These are phyloP conservation scores for Pseudocercospora musae DNA, from an alignment of 2,329 filamentous ascomycete genomes.

Conservation along the genomic window DNA sequence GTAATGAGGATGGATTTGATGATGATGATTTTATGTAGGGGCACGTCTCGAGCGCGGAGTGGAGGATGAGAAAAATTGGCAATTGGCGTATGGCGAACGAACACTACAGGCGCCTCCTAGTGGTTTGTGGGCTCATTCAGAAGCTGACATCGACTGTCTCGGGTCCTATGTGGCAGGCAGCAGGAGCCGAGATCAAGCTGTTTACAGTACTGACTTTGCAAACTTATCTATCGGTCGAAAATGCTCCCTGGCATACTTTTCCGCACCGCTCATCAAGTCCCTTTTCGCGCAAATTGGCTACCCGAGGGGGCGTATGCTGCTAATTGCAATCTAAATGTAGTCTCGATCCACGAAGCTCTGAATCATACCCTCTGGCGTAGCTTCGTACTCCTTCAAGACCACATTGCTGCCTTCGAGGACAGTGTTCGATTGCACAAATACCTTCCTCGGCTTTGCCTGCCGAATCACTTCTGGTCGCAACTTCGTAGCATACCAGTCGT, in stretches of 20 bases:
- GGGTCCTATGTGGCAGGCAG: neutral
- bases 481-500: slow-evolving; percentile 79
- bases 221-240: neutral
- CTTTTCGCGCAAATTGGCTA: neutral
- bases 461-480: slow-evolving; percentile 71
- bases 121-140: neutral
- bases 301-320: neutral
- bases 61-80: neutral
- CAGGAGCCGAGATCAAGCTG: neutral
- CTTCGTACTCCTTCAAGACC: slow-evolving; percentile 79
- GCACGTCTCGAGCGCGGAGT: neutral
- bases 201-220: neutral
- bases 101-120: neutral
- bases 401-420: slow-evolving; percentile 65
- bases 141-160: neutral
- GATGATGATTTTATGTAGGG: slow-evolving; percentile 82
- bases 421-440: slow-evolving; percentile 94
- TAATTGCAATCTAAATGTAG: slow-evolving; percentile 31
- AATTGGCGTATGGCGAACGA: neutral
- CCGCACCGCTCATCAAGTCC: neutral
- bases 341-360: slow-evolving; percentile 59
- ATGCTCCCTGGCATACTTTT: neutral
- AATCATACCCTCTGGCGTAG: slow-evolving; percentile 75
- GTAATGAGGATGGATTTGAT: slow-evolving; percentile 78
- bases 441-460: slow-evolving; percentile 79